Conservation (phyloP, 2,329 filamentous ascomycete genomes). For the Tolypocladium tropicale region DNA sequence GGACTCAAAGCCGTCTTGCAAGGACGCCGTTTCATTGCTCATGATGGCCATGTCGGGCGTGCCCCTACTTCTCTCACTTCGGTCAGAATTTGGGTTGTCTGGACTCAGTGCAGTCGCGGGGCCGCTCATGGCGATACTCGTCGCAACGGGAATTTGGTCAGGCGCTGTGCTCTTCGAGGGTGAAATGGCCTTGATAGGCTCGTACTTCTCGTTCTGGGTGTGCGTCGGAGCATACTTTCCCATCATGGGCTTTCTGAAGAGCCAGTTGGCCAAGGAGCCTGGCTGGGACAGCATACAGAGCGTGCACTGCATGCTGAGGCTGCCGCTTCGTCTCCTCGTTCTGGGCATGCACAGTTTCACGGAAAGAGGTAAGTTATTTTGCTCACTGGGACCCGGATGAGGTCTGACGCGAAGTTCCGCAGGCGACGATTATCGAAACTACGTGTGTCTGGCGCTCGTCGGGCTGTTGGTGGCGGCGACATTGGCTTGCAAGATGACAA, state of each 20-base stretch:
- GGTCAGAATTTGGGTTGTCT: neutral
- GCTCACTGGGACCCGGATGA: neutral
- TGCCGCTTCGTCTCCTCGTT: constrained; percentile 46
- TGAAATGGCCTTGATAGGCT: neutral
- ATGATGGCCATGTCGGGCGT: constrained; percentile 49
- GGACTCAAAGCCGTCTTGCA: constrained; percentile 26
- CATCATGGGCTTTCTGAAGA: constrained; percentile 43
- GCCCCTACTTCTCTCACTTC: constrained; percentile 21
- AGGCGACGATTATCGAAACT: constrained; percentile 18
- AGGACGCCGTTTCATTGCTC: constrained; percentile 44
- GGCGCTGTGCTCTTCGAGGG: constrained; percentile 23
- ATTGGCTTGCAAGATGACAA: neutral
- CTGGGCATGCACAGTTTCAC: constrained; percentile 35
- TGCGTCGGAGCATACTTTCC: constrained; percentile 50
- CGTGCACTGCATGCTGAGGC: constrained; percentile 45
- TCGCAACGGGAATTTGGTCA: constrained; percentile 26
- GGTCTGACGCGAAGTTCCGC: constrained; percentile 2
- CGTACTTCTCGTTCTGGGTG: constrained; percentile 38
- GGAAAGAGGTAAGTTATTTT: constrained; percentile 25
- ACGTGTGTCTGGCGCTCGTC: constrained; percentile 13
- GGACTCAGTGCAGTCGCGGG: constrained; percentile 15
- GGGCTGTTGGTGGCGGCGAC: neutral
- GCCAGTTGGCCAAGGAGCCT: constrained; percentile 40
- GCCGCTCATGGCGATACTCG: constrained; percentile 21
- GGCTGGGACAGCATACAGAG: constrained; percentile 42